These are phyloP conservation scores for Iris macrosiphon DNA, from an alignment of 106 monocot species.

Conservation along the genomic window DNA sequence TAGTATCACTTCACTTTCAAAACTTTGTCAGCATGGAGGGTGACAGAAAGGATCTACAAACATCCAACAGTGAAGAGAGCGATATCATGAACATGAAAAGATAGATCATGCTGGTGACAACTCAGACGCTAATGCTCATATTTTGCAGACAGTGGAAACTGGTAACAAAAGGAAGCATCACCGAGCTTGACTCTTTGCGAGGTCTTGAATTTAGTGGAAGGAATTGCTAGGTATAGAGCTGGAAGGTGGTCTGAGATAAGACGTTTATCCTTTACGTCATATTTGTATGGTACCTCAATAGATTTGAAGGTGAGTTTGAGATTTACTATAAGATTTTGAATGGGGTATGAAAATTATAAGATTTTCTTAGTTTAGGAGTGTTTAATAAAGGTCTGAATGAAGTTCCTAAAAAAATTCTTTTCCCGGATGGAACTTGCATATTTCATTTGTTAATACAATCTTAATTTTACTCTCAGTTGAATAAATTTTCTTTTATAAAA, in stretches of 20 bases:
- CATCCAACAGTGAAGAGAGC: conserved; percentile 12
- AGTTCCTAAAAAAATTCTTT: too few species aligned
- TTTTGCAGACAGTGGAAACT: conserved; percentile 9
- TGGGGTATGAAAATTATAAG: too few species aligned
- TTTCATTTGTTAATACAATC: too few species aligned
- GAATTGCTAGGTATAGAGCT: conserved; percentile 71
- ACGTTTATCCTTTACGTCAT: conserved; percentile 52
- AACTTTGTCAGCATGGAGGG: conserved; percentile 16
- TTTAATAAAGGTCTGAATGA: too few species aligned
- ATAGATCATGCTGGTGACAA: conserved; percentile 7
- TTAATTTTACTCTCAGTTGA: too few species aligned
- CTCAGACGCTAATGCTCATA: conserved; percentile 18
- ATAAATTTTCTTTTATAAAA: too few species aligned
- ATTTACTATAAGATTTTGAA: neutral
- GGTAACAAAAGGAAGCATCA: conserved; percentile 60
- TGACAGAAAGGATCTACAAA: conserved; percentile 5
- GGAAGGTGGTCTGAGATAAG: conserved; percentile 92
- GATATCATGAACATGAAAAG: conserved; percentile 7
- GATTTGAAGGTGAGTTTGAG: conserved; percentile 70
- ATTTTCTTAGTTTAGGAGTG: too few species aligned
- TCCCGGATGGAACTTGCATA: too few species aligned
- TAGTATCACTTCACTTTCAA: conserved; percentile 20
- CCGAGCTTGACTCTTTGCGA: conserved; percentile 69
- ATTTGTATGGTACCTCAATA: conserved; percentile 70
- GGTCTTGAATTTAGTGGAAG: conserved; percentile 75